A percentile compares a stretch with the other conserved stretches of the same genome.
Evolutionary conservation across 805 yeast genomes (phyloP).

Genomic region (Brettanomyces custersianus): DNA sequence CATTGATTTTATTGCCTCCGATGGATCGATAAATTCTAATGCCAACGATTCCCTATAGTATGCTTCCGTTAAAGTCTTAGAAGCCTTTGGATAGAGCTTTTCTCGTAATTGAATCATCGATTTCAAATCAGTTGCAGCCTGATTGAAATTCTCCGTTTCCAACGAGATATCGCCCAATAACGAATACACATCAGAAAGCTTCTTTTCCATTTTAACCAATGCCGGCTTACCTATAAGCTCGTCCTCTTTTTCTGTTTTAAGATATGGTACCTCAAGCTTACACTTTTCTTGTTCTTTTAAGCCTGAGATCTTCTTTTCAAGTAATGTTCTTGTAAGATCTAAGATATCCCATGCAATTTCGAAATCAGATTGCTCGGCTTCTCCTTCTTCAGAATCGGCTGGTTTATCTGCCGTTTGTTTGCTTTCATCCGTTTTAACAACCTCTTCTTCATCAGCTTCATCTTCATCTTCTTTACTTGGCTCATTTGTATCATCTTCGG

Average conservation of each 20-base stretch:
- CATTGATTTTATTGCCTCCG: slow-evolving; percentile 38
- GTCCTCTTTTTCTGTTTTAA: slow-evolving; percentile 13
- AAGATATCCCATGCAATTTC: slow-evolving; percentile 84
- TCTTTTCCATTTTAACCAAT: slow-evolving; percentile 22
- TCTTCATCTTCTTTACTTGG: slow-evolving; percentile 22
- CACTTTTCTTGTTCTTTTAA: not conserved
- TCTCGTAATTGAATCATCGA: slow-evolving; percentile 46
- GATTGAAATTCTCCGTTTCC: slow-evolving; percentile 80
- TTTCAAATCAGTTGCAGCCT: slow-evolving; percentile 64
- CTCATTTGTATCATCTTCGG: slow-evolving; percentile 27
- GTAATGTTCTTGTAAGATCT: slow-evolving; percentile 67
- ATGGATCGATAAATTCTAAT: slow-evolving; percentile 56
- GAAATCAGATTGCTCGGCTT: slow-evolving; percentile 49
- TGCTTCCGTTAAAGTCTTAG: slow-evolving; percentile 63
- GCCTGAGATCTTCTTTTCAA: slow-evolving; percentile 29
- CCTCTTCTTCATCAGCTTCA: slow-evolving; percentile 27
- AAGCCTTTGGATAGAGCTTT: slow-evolving; percentile 39
- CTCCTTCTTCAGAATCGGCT: slow-evolving; percentile 12
- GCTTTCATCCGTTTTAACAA: slow-evolving; percentile 19
- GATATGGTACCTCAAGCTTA: slow-evolving; percentile 10
- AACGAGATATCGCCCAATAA: slow-evolving; percentile 82
- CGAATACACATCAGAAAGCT: slow-evolving; percentile 66
- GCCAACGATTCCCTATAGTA: slow-evolving; percentile 78
- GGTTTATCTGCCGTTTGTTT: slow-evolving; percentile 16
- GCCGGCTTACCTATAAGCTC: slow-evolving; percentile 4